Evolutionary conservation across 495 filamentous ascomycete genomes (phyloP).

Genomic region (Neurospora discreta): DNA sequence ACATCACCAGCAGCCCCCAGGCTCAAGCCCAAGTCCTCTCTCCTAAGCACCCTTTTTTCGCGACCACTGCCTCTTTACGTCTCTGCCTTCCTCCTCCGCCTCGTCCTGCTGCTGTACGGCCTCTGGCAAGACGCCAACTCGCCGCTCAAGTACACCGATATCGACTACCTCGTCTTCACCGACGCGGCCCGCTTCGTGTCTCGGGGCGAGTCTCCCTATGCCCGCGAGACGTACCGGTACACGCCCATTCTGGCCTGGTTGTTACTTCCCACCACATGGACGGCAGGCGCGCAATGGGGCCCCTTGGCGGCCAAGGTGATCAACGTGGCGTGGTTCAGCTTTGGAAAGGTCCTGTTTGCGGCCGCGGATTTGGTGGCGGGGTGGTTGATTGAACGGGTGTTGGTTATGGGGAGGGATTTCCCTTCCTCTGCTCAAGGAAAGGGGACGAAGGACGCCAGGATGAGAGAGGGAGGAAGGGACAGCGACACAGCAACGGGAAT

Average conservation of each 20-base stretch:
- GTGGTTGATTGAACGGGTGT: constrained; percentile 53
- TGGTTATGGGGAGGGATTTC: constrained; percentile 6
- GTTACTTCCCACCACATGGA: constrained; percentile 54
- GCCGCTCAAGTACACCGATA: constrained; percentile 92
- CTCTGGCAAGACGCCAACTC: constrained; percentile 84
- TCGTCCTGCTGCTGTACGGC: constrained; percentile 70
- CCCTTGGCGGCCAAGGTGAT: constrained; percentile 14
- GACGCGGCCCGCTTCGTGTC: constrained; percentile 77
- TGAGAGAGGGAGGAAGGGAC: not conserved
- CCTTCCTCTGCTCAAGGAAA: not conserved
- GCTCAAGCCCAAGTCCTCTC: constrained; percentile 7
- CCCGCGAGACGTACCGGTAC: constrained; percentile 90
- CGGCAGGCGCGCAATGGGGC: constrained; percentile 30
- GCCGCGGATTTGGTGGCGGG: constrained; percentile 74
- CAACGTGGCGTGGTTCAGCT: constrained; percentile 56
- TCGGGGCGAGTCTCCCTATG: constrained; percentile 56
- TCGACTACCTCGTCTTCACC: constrained; percentile 99
- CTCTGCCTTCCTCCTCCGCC: constrained; percentile 55
- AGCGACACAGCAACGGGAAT: constrained; percentile 9
- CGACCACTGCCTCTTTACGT: constrained; percentile 49
- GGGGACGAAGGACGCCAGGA: not conserved
- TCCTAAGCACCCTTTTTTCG: constrained; percentile 20
- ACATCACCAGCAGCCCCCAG: not conserved
- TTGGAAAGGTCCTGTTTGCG: constrained; percentile 83
- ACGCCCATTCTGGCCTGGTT: constrained; percentile 89